These are phyloP conservation scores for Ligustrum vulgare DNA, from an alignment of 257 asterid genomes.

Conservation along the genomic window DNA sequence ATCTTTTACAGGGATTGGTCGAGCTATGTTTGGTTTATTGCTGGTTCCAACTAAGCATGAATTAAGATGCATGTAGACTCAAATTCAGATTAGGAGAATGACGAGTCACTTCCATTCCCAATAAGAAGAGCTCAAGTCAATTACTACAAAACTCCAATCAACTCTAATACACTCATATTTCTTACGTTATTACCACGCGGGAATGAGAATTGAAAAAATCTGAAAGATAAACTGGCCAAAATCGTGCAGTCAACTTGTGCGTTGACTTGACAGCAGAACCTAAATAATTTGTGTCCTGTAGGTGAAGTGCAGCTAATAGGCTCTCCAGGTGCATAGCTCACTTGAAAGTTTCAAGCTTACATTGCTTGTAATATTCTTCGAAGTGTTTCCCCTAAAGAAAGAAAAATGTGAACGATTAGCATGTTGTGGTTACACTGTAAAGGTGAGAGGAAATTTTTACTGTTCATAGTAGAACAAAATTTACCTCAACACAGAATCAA, in stretches of 20 bases:
- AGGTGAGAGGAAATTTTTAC: background rate
- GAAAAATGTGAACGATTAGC: constrained; percentile 3
- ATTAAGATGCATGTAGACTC: background rate
- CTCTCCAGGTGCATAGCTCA: constrained; percentile 71
- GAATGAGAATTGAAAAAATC: background rate
- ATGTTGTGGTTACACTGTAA: background rate
- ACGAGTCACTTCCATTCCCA: too few relatives aligned
- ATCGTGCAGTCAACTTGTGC: constrained; percentile 61
- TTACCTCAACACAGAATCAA: background rate
- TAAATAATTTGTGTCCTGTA: constrained; percentile 52
- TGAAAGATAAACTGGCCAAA: constrained; percentile 14
- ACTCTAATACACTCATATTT: background rate
- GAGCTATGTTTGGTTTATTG: background rate
- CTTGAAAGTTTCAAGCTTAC: constrained; percentile 75
- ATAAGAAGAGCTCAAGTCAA: too few relatives aligned
- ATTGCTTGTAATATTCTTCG: constrained; percentile 82
- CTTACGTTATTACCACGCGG: background rate
- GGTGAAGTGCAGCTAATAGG: constrained; percentile 84
- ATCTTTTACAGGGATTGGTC: too few relatives aligned
- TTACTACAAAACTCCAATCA: background rate
- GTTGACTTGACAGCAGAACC: constrained; percentile 45
- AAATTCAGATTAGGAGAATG: too few relatives aligned
- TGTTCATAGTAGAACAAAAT: background rate
- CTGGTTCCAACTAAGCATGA: background rate
- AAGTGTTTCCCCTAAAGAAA: constrained; percentile 60